A percentile compares a stretch with the other conserved stretches of the same genome.
phyloP scores from a whole-genome alignment of 2,329 filamentous ascomycete genomes.

The Fusarium papillatum region DNA sequence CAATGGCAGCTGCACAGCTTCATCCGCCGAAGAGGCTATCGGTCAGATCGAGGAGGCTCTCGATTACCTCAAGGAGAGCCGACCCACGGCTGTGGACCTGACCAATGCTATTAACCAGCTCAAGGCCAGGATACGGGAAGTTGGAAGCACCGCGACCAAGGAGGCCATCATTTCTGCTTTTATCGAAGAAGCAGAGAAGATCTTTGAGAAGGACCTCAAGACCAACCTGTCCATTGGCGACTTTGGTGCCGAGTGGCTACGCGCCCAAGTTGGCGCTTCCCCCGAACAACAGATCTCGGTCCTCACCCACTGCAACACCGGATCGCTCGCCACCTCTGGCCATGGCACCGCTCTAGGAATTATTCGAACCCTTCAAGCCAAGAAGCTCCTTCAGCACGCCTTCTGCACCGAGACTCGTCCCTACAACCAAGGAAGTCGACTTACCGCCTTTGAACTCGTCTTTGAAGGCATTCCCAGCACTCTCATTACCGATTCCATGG shows the following conservation, averaged over 20 bases:
- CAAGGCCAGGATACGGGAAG: slow-evolving; percentile 70
- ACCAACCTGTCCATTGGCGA: slow-evolving; percentile 91
- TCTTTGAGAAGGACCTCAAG: slow-evolving; percentile 87
- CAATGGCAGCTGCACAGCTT: slow-evolving; percentile 61
- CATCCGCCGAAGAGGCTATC: slow-evolving; percentile 69
- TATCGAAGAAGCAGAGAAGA: slow-evolving; percentile 84
- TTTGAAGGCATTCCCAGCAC: slow-evolving; percentile 94
- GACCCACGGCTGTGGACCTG: slow-evolving; percentile 95
- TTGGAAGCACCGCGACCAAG: slow-evolving; percentile 57
- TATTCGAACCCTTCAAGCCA: slow-evolving; percentile 83
- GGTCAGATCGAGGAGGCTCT: slow-evolving; percentile 82
- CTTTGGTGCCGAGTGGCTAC: slow-evolving; percentile 87
- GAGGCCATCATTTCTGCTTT: slow-evolving; percentile 76
- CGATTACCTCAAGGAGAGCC: slow-evolving; percentile 88
- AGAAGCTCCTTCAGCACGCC: slow-evolving; percentile 79
- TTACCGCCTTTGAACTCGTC: slow-evolving; percentile 97
- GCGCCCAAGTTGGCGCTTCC: slow-evolving; percentile 66
- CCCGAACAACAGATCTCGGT: slow-evolving; percentile 75
- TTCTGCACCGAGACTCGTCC: slow-evolving; percentile 98
- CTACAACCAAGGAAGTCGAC: slow-evolving; percentile 96
- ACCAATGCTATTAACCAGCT: slow-evolving; percentile 90
- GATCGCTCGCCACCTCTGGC: slow-evolving; percentile 96
- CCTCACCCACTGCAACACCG: slow-evolving; percentile 98
- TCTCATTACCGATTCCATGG: slow-evolving; percentile 97
- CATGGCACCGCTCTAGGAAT: slow-evolving; percentile 97